Conservation (phyloP, 495 filamentous ascomycete species). For the Neurospora discreta region DNA sequence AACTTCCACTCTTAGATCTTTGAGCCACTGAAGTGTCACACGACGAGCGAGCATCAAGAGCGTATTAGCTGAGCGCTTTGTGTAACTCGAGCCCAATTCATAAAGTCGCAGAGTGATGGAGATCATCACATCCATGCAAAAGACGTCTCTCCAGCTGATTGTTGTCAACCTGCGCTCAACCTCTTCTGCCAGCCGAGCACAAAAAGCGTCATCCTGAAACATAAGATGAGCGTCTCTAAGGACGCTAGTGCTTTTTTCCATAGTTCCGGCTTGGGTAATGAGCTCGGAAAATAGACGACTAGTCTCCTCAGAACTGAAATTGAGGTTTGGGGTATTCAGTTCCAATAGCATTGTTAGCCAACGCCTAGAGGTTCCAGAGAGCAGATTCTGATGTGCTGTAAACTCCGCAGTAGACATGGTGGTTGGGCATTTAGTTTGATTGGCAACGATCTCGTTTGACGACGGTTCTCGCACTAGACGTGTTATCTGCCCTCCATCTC, state of each 20-base stretch:
- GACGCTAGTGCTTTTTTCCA: constrained; percentile 8
- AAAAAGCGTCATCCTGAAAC: constrained; percentile 37
- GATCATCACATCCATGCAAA: constrained; percentile 38
- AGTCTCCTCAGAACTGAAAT: constrained; percentile 39
- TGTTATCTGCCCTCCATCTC: not conserved
- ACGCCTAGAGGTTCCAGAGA: constrained; percentile 31
- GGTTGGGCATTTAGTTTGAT: constrained; percentile 36
- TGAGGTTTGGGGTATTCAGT: constrained; percentile 41
- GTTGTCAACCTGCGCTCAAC: constrained; percentile 27
- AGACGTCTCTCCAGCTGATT: constrained; percentile 45
- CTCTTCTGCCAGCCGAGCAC: constrained; percentile 28
- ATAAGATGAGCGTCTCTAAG: constrained; percentile 32
- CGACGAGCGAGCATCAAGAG: not conserved
- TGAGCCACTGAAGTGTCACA: not conserved
- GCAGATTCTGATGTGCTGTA: constrained; percentile 36
- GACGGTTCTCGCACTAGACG: constrained; percentile 25
- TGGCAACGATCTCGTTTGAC: constrained; percentile 46
- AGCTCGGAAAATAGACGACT: constrained; percentile 31
- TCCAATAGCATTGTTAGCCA: constrained; percentile 42
- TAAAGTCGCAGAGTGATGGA: constrained; percentile 27
- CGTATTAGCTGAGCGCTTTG: not conserved
- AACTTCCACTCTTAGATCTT: not conserved
- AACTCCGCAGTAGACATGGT: constrained; percentile 39
- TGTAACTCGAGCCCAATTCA: constrained; percentile 5
- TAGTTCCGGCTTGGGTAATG: constrained; percentile 36